Base-by-base conservation (phyloP, 352 stramenopile genomes). In the Pythium sukuiense region DNA sequence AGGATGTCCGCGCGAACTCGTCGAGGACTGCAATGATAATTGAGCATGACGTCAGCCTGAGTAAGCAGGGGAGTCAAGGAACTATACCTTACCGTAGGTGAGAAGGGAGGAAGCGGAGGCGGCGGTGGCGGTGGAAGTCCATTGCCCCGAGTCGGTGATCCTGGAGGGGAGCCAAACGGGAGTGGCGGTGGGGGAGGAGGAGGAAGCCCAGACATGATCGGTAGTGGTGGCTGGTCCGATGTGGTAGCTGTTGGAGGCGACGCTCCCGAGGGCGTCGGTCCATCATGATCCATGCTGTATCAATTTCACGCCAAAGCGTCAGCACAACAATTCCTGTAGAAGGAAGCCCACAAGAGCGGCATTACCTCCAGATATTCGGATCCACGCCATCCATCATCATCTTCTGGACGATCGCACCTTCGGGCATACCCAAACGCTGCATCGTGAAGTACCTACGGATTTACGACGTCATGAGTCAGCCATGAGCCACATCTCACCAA, bases 371-470 rank as follows among this genome's bases (percentile, higher is more conserved):
- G 61, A 95, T 79, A 35, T 59, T 75, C 3, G 83, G 48, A 58
- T 92, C 77, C 63, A 95, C 76, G 41, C 81, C 87, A 49, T 93
- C 87, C 72, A 95, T 88, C 65, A 85, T 46, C 48, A 95, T 79
- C 56, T 95, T 95, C 26, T 95, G 84, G 48, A 82, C 70, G 45
- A 95, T 92, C 20, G 89, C 82, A 12, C 76, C 79, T 7, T 89
- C 80, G 7, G 87, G 84, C 57, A 93, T 88, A 1, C 85, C 83
- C 48, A 95, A 63, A 33, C 83, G 70, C 24, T 79, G 74, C 87
- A 95, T 95, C 6, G 83, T 92, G 67, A 95, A 95, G 63, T 92
- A 95, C 27, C 76, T 88, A 63, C 6, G 26, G 2, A 6, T 14
- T 62, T 26, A 53, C 6, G 14, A 26, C 35, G 2, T 12, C 18